Percentiles rank a stretch among this genome's conserved stretches.
Conservation (phyloP, 2,329 filamentous ascomycete species). For the Pseudogymnoascus sp. region DNA sequence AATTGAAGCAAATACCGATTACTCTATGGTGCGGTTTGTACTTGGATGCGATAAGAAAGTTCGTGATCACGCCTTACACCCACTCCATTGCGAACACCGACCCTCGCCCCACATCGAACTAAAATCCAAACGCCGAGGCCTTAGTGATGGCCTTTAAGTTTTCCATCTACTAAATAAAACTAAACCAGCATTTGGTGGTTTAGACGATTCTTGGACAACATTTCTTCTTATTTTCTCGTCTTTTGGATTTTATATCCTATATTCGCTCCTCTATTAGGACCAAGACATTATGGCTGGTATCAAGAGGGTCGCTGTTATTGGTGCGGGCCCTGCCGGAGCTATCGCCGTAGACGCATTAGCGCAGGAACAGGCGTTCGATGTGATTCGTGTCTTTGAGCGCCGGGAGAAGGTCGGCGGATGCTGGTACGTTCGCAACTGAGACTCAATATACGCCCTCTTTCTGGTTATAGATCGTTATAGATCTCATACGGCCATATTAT, state of each 20-base stretch:
- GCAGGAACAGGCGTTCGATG: constrained; percentile 49
- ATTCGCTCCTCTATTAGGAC: neutral
- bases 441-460: neutral
- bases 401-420: constrained; percentile 51
- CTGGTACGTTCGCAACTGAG: constrained; percentile 36
- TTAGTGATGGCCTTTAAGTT: neutral
- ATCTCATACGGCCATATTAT: neutral
- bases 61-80: neutral
- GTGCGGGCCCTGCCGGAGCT: constrained; percentile 50
- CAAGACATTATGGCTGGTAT: constrained; percentile 14
- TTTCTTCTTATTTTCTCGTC: neutral
- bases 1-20: neutral
- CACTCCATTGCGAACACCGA: neutral
- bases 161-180: neutral
- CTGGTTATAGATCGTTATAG: neutral
- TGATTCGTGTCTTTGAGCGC: constrained; percentile 53
- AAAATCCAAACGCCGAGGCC: neutral
- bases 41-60: neutral
- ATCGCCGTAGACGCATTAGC: constrained; percentile 52
- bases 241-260: neutral
- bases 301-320: constrained; percentile 48
- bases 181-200: neutral
- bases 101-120: neutral
- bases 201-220: neutral
- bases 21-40: neutral